A percentile compares a stretch with the other conserved stretches of the same genome.
phyloP scores from a whole-genome alignment of 139 green algal species.

The Chlorella sp. region DNA sequence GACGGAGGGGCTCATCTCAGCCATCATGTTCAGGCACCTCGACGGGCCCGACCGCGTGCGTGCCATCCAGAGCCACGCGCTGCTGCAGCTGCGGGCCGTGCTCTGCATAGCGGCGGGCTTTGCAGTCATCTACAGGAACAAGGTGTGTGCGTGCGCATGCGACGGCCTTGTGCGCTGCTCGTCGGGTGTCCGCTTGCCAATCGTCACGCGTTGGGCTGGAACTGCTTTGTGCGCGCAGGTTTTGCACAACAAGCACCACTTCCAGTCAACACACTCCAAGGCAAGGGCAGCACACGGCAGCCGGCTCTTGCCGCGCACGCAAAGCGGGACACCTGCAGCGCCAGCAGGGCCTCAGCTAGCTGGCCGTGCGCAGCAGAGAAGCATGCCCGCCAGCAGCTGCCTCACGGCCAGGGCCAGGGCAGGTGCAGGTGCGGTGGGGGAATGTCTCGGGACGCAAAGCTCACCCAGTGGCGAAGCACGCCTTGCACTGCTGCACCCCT shows the following conservation, averaged over 20 bases:
- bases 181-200: no score
- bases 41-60: constrained; percentile 26
- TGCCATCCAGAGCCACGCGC: constrained; percentile 31
- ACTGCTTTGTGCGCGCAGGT: constrained; percentile 15
- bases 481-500: background rate
- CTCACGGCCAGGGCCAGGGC: no score
- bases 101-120: constrained; percentile 42
- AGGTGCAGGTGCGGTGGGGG: no score
- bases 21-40: constrained; percentile 26
- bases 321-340: no score
- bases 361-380: no score
- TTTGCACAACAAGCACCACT: constrained; percentile 25
- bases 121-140: constrained; percentile 54
- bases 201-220: no score
- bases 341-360: no score
- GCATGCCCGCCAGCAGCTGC: no score
- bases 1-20: constrained; percentile 10
- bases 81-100: constrained; percentile 27
- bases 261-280: constrained; percentile 32
- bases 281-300: no score
- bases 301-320: no score
- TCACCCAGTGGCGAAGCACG: background rate
- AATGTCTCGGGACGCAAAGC: no score
- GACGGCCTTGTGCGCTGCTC: no score
- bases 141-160: constrained; percentile 15